Percentiles rank a stretch among this genome's conserved stretches.
Evolutionary conservation across 495 filamentous ascomycete genomes (phyloP).

Genomic region (Talaromyces wortmannii): DNA sequence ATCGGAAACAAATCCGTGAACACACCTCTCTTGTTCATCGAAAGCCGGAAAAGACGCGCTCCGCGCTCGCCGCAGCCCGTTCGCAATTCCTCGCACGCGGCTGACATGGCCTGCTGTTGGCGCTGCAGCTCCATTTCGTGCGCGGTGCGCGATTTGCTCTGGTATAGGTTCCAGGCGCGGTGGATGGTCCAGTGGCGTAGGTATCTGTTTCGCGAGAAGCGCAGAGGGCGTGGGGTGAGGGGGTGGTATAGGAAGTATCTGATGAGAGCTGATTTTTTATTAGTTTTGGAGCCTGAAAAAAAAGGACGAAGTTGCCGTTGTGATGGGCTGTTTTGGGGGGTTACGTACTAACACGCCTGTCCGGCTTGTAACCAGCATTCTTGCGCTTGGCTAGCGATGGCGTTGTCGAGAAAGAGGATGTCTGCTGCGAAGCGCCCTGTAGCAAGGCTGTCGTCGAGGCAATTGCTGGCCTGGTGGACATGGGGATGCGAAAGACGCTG

Average conservation of each 20-base stretch:
- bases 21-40: conserved; percentile 78
- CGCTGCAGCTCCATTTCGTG: conserved; percentile 60
- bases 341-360: conserved; percentile 45
- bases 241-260: conserved; percentile 61
- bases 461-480: conserved; percentile 15
- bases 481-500: conserved; percentile 36
- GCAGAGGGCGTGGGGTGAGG: conserved; percentile 66
- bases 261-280: conserved; percentile 41
- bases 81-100: conserved; percentile 76
- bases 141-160: conserved; percentile 51
- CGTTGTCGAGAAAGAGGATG: conserved; percentile 35
- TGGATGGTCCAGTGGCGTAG: conserved; percentile 99
- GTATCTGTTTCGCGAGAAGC: conserved; percentile 78
- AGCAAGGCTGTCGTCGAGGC: not conserved
- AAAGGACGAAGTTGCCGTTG: not conserved
- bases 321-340: not conserved
- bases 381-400: conserved; percentile 27
- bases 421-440: conserved; percentile 1
- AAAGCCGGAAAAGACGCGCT: conserved; percentile 74
- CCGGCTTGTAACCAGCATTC: conserved; percentile 10
- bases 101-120: conserved; percentile 71
- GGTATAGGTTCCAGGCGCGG: conserved; percentile 79
- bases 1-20: conserved; percentile 65
- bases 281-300: not conserved
- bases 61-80: conserved; percentile 56